A percentile compares a stretch with the other conserved stretches of the same genome.
phyloP scores from a whole-genome alignment of 345 rosid species.

The Iberis pinnata region DNA sequence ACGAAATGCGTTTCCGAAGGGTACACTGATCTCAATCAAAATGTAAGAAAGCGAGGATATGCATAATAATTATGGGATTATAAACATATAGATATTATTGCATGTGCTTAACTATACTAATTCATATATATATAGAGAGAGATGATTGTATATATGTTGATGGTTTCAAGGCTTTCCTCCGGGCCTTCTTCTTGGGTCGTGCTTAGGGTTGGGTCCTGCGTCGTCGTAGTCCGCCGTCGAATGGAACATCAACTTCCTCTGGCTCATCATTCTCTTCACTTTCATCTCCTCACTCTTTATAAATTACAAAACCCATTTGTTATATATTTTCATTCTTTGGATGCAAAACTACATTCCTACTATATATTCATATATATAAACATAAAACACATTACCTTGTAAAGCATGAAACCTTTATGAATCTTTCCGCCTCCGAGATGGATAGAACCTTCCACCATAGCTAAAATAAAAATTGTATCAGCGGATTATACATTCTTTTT shows the following conservation, averaged over 20 bases:
- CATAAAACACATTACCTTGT: conserved; percentile 29
- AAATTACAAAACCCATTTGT: conserved; percentile 3
- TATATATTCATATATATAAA: not conserved
- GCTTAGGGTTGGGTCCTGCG: conserved; percentile 54
- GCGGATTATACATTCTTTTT: not conserved
- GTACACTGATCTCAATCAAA: too few relatives aligned
- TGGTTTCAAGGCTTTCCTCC: conserved; percentile 33
- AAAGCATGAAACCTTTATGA: conserved; percentile 21
- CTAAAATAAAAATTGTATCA: conserved; percentile 23
- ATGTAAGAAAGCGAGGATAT: too few relatives aligned
- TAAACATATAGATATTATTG: too few relatives aligned
- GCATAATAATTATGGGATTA: too few relatives aligned
- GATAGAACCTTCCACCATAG: conserved; percentile 34
- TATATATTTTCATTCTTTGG: conserved; percentile 12
- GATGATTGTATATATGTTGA: too few relatives aligned
- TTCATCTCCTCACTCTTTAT: conserved; percentile 9
- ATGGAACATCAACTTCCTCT: conserved; percentile 53
- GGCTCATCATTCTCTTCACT: conserved; percentile 18
- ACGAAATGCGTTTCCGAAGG: too few relatives aligned
- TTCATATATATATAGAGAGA: too few relatives aligned
- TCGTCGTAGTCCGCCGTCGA: conserved; percentile 50
- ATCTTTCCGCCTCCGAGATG: conserved; percentile 25
- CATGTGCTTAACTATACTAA: too few relatives aligned
- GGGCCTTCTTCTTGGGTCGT: conserved; percentile 50
- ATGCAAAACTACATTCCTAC: not conserved